Evolutionary conservation across 352 stramenopile genomes (phyloP).

Genomic region (Thalassiosira livingstoniorum): DNA sequence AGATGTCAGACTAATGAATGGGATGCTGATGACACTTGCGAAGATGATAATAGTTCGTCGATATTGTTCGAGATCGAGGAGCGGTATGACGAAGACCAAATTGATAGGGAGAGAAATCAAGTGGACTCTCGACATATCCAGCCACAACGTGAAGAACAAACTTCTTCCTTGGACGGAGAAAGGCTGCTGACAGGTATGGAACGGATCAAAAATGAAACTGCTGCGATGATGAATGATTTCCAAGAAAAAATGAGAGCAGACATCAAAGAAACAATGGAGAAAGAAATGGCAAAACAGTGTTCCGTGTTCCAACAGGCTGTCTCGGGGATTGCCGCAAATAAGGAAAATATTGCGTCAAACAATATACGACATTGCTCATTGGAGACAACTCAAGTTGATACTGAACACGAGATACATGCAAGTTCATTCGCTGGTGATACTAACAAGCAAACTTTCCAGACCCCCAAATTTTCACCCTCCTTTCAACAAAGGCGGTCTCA

Average conservation of each 20-base stretch:
- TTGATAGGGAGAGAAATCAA: too few species aligned
- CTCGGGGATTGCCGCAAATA: neutral
- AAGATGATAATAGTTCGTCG: too few species aligned
- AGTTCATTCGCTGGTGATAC: neutral
- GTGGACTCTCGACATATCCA: too few species aligned
- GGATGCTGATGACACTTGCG: too few species aligned
- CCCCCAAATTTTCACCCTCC: too few species aligned
- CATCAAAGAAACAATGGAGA: slow-evolving; percentile 17
- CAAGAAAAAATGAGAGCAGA: slow-evolving; percentile 25
- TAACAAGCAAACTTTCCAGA: too few species aligned
- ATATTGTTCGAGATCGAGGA: too few species aligned
- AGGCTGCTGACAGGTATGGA: slow-evolving; percentile 22
- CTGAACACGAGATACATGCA: slow-evolving; percentile 14
- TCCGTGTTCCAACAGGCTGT: neutral
- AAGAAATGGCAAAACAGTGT: slow-evolving; percentile 13
- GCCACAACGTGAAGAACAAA: too few species aligned
- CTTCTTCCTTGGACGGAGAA: neutral
- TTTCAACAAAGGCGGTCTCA: slow-evolving; percentile 20
- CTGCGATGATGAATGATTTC: slow-evolving; percentile 34
- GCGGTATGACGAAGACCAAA: too few species aligned
- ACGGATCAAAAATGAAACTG: slow-evolving; percentile 44
- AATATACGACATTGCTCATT: neutral
- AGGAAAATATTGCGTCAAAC: neutral
- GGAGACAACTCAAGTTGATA: slow-evolving; percentile 16
- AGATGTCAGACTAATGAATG: too few species aligned